Conservation (phyloP, 306 rosid genomes). For the Gynostemma pentaphyllum region DNA sequence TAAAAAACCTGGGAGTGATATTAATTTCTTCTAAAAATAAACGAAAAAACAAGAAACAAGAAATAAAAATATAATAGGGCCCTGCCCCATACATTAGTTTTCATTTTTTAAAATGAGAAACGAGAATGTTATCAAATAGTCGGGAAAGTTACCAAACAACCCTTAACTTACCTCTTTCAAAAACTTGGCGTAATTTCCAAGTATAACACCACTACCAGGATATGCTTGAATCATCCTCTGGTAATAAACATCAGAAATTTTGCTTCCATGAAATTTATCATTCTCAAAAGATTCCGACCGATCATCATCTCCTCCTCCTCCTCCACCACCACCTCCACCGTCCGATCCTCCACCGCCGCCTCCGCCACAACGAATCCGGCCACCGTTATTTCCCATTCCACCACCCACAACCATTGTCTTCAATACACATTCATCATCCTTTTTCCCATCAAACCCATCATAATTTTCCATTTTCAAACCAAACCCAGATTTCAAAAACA, state of each 20-base stretch:
- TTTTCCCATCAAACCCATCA: conserved; percentile 15
- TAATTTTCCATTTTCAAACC: conserved; percentile 14
- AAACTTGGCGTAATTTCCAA: conserved; percentile 79
- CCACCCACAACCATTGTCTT: conserved; percentile 38
- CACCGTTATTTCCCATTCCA: conserved; percentile 41
- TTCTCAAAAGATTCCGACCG: conserved; percentile 26
- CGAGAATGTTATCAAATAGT: too few species aligned
- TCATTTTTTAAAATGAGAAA: too few species aligned
- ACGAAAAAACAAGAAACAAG: too few species aligned
- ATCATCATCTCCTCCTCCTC: conserved; percentile 20
- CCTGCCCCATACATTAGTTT: too few species aligned
- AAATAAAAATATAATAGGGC: too few species aligned
- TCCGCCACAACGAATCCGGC: conserved; percentile 29
- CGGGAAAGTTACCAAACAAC: too few species aligned
- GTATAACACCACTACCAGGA: conserved; percentile 61
- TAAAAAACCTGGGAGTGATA: too few species aligned
- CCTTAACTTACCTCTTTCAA: conserved; percentile 48
- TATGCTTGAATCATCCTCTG: conserved; percentile 59
- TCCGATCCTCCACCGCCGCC: conserved; percentile 25
- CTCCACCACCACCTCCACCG: conserved; percentile 27
- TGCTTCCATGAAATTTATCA: conserved; percentile 30
- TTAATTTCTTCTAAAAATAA: too few species aligned
- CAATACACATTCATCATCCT: conserved; percentile 15
- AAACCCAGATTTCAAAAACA: conserved; percentile 44
- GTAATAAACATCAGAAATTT: conserved; percentile 45